Evolutionary conservation across 2,329 filamentous ascomycete genomes (phyloP).

Genomic region (Coniosporium tulheliwenetii): DNA sequence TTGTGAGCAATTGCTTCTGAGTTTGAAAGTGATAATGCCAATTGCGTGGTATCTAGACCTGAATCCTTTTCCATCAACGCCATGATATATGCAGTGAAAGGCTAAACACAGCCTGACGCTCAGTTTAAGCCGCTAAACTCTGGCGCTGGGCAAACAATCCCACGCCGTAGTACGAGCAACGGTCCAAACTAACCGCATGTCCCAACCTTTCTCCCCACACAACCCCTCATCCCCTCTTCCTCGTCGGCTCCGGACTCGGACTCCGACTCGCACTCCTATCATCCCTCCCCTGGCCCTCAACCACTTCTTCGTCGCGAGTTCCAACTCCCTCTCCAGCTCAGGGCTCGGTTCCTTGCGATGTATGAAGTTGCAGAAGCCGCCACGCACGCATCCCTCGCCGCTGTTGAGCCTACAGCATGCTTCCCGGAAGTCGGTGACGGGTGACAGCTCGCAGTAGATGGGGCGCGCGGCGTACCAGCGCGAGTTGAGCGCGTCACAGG

Average conservation of each 20-base stretch:
- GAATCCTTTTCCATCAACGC: too few species aligned
- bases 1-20: too few species aligned
- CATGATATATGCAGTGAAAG: too few species aligned
- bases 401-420: constrained; percentile 90
- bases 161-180: too few species aligned
- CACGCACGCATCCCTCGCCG: constrained; percentile 87
- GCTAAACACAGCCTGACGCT: too few species aligned
- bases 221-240: constrained; percentile 45
- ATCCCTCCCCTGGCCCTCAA: constrained; percentile 67
- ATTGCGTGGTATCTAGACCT: too few species aligned
- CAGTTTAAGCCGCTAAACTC: too few species aligned
- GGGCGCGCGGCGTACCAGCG: constrained; percentile 95
- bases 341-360: constrained; percentile 87
- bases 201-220: not conserved
- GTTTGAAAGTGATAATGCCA: too few species aligned
- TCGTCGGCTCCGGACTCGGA: constrained; percentile 71
- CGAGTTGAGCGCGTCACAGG: constrained; percentile 84
- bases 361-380: constrained; percentile 98
- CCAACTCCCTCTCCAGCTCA: constrained; percentile 77
- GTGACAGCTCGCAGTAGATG: constrained; percentile 94
- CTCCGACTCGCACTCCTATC: constrained; percentile 67
- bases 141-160: too few species aligned
- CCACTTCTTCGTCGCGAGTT: constrained; percentile 92
- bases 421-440: constrained; percentile 95
- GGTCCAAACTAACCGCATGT: not conserved